These are phyloP conservation scores for Ambispora gerdemannii DNA, from an alignment of 192 early-diverging fungal species.

Conservation along the genomic window DNA sequence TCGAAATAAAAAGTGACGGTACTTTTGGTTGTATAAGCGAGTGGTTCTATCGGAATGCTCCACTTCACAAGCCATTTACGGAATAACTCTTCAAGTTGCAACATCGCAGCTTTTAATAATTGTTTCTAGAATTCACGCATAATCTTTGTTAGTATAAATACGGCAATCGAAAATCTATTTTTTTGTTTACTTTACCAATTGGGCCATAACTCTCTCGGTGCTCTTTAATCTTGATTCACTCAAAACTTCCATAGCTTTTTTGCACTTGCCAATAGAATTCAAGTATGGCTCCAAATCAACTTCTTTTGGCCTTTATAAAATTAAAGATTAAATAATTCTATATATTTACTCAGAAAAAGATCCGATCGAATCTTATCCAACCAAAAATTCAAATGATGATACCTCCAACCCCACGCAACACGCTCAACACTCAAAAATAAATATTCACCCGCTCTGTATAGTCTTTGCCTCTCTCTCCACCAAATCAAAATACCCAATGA, in stretches of 20 bases:
- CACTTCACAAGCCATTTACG: slow-evolving; percentile 44
- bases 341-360: neutral
- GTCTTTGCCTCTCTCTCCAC: slow-evolving; percentile 62
- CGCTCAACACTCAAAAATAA: too few species aligned
- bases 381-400: too few species aligned
- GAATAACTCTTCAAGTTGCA: slow-evolving; percentile 57
- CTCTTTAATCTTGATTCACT: slow-evolving; percentile 18
- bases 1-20: too few species aligned
- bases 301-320: slow-evolving; percentile 47
- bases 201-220: slow-evolving; percentile 44
- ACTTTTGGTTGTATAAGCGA: slow-evolving; percentile 24
- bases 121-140: slow-evolving; percentile 36
- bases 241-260: slow-evolving; percentile 46
- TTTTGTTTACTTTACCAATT: slow-evolving; percentile 37
- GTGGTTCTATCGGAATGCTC: slow-evolving; percentile 44
- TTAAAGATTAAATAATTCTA: neutral
- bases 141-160: too few species aligned
- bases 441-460: slow-evolving; percentile 59
- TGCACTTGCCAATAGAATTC: slow-evolving; percentile 54
- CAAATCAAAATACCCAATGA: slow-evolving; percentile 67
- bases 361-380: too few species aligned
- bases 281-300: slow-evolving; percentile 57
- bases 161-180: neutral
- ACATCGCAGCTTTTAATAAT: slow-evolving; percentile 50
- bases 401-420: too few species aligned